These are phyloP conservation scores for Aspergillus ruber DNA, from an alignment of 2,329 filamentous ascomycete species.

Conservation along the genomic window DNA sequence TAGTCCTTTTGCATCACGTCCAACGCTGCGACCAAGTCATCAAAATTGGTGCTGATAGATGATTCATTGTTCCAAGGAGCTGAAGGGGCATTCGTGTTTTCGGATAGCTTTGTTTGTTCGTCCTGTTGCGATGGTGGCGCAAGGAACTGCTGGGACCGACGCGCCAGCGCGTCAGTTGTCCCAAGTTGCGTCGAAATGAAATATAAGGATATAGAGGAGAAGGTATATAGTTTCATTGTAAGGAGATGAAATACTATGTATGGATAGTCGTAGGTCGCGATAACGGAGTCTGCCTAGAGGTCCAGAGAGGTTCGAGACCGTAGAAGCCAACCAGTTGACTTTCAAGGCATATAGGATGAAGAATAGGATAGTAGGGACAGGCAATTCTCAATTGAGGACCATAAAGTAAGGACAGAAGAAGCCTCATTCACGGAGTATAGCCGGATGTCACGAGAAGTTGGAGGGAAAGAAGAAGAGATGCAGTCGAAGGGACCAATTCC, in stretches of 20 bases:
- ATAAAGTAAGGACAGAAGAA: not conserved
- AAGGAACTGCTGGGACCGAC: constrained; percentile 21
- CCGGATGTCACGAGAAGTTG: not conserved
- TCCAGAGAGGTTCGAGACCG: not conserved
- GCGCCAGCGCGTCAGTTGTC: constrained; percentile 24
- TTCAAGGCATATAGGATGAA: not conserved
- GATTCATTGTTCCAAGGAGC: not conserved
- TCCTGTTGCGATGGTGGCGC: constrained; percentile 3
- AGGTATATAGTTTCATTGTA: constrained; percentile 7
- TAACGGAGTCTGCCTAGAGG: not conserved
- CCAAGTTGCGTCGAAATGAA: constrained; percentile 14
- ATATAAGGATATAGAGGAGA: constrained; percentile 16
- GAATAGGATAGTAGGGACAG: not conserved
- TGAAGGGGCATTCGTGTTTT: not conserved
- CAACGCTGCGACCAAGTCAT: constrained; percentile 56
- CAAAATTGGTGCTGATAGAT: constrained; percentile 15
- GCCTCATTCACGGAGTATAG: not conserved
- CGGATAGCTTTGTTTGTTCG: not conserved
- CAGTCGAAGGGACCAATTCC: not conserved
- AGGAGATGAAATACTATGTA: not conserved
- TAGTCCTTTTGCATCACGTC: constrained; percentile 70
- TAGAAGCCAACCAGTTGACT: not conserved
- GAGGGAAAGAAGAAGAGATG: not conserved
- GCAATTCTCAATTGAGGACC: not conserved
- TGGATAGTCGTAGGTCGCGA: not conserved